phyloP scores from a whole-genome alignment of 2,329 filamentous ascomycete genomes.

The Helminthosporium solani region DNA sequence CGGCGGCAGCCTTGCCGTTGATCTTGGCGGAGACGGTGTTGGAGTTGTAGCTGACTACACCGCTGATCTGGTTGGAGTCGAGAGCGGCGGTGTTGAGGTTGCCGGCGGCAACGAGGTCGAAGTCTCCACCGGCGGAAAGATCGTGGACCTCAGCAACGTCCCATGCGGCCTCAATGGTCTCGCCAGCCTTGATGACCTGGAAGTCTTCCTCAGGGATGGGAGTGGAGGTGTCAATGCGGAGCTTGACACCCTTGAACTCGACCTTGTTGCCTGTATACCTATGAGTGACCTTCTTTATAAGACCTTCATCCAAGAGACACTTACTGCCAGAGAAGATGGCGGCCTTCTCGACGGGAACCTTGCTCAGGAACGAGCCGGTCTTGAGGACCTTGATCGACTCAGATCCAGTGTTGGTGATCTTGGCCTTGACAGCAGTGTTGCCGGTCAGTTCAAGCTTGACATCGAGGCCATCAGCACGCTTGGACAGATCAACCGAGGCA shows the following conservation, averaged over 20 bases:
- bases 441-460: constrained; percentile 49
- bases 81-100: constrained; percentile 56
- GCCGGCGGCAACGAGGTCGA: constrained; percentile 56
- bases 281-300: not conserved
- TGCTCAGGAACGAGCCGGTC: constrained; percentile 53
- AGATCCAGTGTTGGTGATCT: constrained; percentile 53
- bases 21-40: constrained; percentile 58
- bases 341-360: constrained; percentile 52
- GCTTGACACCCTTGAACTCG: constrained; percentile 53
- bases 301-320: constrained; percentile 9
- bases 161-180: constrained; percentile 53
- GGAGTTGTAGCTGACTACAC: constrained; percentile 56
- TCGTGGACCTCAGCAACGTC: constrained; percentile 58
- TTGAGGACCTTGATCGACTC: constrained; percentile 52
- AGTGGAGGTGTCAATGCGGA: constrained; percentile 45
- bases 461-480: constrained; percentile 36
- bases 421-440: constrained; percentile 53
- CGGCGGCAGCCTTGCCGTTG: constrained; percentile 54
- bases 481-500: constrained; percentile 22
- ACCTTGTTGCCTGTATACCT: constrained; percentile 39
- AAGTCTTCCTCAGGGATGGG: constrained; percentile 53
- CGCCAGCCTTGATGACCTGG: constrained; percentile 45
- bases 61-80: constrained; percentile 54
- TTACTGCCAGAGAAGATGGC: constrained; percentile 50
- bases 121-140: constrained; percentile 50